phyloP scores from a whole-genome alignment of 495 filamentous ascomycete genomes.

The Tuber borchii region DNA sequence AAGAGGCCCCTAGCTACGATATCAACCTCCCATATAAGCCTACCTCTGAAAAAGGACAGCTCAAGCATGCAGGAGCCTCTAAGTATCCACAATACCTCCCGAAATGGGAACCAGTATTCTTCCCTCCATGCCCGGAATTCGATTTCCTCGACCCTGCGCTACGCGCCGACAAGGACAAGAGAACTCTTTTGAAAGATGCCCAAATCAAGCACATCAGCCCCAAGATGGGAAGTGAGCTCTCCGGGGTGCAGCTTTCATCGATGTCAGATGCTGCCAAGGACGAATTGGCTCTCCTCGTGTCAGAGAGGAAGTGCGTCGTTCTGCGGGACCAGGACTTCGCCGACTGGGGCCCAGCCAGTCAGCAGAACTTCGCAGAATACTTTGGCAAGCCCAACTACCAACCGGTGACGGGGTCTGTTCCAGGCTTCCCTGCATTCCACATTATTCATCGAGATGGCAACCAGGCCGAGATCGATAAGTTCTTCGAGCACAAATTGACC shows the following conservation, averaged over 20 bases:
- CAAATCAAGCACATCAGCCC: conserved; percentile 47
- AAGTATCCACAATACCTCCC: conserved; percentile 44
- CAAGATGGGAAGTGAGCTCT: conserved; percentile 49
- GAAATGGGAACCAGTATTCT: conserved; percentile 41
- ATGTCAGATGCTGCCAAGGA: conserved; percentile 44
- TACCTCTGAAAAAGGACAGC: conserved; percentile 45
- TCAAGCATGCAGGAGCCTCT: conserved; percentile 41
- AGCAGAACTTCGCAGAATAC: conserved; percentile 51
- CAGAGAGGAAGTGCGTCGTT: conserved; percentile 46
- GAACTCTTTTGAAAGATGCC: conserved; percentile 39
- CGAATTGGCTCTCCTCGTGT: conserved; percentile 45
- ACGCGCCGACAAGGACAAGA: conserved; percentile 43
- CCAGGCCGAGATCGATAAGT: conserved; percentile 51
- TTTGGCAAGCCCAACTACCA: conserved; percentile 59
- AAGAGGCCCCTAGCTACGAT: conserved; percentile 51
- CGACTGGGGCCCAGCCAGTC: conserved; percentile 47
- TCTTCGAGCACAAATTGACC: conserved; percentile 52
- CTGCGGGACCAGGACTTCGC: conserved; percentile 47
- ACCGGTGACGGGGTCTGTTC: conserved; percentile 52
- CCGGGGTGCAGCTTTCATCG: conserved; percentile 47
- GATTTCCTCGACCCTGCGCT: conserved; percentile 44
- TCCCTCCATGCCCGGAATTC: conserved; percentile 41
- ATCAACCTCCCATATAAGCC: conserved; percentile 53
- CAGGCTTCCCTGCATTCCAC: conserved; percentile 54
- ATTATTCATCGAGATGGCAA: conserved; percentile 58